Percentiles rank a stretch among this genome's conserved stretches.
Conservation (phyloP, 345 rosid species). For the Noccaea caerulescens region DNA sequence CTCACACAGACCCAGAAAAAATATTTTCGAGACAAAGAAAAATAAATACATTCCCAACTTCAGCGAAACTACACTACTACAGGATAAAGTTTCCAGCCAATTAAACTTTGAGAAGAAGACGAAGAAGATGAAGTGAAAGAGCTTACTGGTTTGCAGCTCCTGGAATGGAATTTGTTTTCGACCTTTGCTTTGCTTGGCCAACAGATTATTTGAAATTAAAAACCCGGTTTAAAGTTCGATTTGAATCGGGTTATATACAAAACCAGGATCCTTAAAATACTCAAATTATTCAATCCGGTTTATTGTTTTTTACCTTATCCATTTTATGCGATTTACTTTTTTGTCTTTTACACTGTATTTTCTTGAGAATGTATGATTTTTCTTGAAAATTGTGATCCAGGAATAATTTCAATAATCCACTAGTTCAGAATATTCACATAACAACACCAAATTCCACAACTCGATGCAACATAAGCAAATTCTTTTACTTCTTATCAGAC, state of each 20-base stretch:
- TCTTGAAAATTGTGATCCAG: too few relatives aligned
- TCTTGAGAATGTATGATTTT: too few relatives aligned
- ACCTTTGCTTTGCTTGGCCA: constrained; percentile 34
- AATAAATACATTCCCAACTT: not conserved
- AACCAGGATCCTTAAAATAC: not conserved
- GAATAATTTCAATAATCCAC: too few relatives aligned
- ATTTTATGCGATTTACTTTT: too few relatives aligned
- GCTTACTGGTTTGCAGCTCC: constrained; percentile 38
- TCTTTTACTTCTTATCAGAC: too few relatives aligned
- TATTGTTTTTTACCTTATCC: too few relatives aligned
- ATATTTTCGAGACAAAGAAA: not conserved
- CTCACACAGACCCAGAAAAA: constrained; percentile 6
- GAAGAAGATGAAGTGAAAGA: constrained; percentile 6
- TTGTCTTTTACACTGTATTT: too few relatives aligned
- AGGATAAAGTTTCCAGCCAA: not conserved
- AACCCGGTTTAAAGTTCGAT: constrained; percentile 13
- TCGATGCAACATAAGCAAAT: too few relatives aligned
- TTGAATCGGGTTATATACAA: not conserved
- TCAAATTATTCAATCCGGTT: too few relatives aligned
- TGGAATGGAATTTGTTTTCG: constrained; percentile 30
- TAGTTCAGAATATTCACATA: too few relatives aligned
- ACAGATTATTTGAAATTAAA: constrained; percentile 14
- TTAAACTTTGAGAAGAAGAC: constrained; percentile 7
- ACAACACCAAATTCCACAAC: too few relatives aligned
- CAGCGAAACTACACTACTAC: not conserved